phyloP scores from a whole-genome alignment of 768 basidiomycete genomes.

The Mrakia frigida region DNA sequence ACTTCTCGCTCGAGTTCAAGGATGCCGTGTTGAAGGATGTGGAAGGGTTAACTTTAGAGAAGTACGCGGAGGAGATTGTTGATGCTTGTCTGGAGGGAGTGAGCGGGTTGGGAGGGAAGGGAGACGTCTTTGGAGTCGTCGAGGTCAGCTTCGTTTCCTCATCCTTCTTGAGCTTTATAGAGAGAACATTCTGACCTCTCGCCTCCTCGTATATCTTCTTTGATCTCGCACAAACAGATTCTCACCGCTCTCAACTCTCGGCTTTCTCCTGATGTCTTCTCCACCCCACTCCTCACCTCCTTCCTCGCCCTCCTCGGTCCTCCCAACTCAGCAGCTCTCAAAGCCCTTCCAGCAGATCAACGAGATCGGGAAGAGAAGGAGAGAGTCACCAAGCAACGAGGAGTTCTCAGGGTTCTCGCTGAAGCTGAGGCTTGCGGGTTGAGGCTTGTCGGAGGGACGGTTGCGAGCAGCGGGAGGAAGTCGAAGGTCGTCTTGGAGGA shows the following conservation, averaged over 20 bases:
- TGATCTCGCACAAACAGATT: constrained; percentile 52
- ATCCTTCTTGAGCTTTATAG: background rate
- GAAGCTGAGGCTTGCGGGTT: constrained; percentile 79
- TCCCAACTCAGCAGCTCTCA: constrained; percentile 48
- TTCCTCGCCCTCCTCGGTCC: constrained; percentile 49
- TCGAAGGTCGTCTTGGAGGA: constrained; percentile 54
- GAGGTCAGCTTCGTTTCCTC: constrained; percentile 56
- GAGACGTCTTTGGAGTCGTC: constrained; percentile 50
- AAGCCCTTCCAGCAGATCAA: constrained; percentile 67
- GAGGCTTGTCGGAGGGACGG: constrained; percentile 45
- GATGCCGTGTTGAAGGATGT: constrained; percentile 91
- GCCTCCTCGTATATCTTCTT: background rate
- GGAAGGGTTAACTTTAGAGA: constrained; percentile 80
- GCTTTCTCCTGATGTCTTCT: constrained; percentile 66
- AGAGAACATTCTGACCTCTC: no score
- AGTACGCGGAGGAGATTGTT: constrained; percentile 92
- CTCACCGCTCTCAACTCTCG: constrained; percentile 83
- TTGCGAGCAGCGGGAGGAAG: constrained; percentile 52
- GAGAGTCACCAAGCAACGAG: constrained; percentile 74
- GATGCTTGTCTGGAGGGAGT: constrained; percentile 82
- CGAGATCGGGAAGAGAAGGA: constrained; percentile 85
- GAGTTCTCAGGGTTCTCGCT: constrained; percentile 75
- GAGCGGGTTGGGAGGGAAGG: constrained; percentile 49
- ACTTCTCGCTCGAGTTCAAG: constrained; percentile 51
- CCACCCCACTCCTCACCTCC: constrained; percentile 60